A percentile compares a stretch with the other conserved stretches of the same genome.
Conservation (phyloP, 2,329 filamentous ascomycete species). For the Phialocephala sp. region DNA sequence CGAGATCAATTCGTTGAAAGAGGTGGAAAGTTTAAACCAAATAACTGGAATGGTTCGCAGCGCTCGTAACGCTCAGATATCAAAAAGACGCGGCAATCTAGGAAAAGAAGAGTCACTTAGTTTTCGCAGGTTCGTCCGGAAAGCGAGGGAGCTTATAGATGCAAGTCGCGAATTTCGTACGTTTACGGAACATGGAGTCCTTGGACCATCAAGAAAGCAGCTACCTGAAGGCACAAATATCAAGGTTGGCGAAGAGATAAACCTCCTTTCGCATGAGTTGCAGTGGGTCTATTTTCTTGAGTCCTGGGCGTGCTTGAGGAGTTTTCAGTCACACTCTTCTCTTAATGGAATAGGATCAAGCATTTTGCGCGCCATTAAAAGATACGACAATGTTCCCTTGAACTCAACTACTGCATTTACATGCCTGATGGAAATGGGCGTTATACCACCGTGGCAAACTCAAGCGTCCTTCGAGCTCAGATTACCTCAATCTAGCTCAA, state of each 20-base stretch:
- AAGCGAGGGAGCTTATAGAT: slow-evolving; percentile 57
- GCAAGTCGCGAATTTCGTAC: slow-evolving; percentile 54
- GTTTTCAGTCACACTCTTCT: slow-evolving; percentile 57
- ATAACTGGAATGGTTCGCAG: slow-evolving; percentile 59
- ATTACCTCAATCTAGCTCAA: slow-evolving; percentile 54
- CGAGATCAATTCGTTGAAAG: slow-evolving; percentile 62
- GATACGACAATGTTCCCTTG: slow-evolving; percentile 60
- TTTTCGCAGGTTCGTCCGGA: slow-evolving; percentile 51
- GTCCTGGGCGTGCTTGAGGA: slow-evolving; percentile 64
- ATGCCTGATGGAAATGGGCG: slow-evolving; percentile 78
- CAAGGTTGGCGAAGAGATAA: slow-evolving; percentile 8
- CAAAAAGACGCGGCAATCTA: background rate
- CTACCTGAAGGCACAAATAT: slow-evolving; percentile 21
- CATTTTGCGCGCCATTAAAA: slow-evolving; percentile 64
- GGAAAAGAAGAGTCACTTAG: background rate
- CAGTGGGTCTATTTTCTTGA: slow-evolving; percentile 67
- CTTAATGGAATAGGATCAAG: slow-evolving; percentile 67
- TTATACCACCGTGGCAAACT: slow-evolving; percentile 74
- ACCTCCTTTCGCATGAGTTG: slow-evolving; percentile 28
- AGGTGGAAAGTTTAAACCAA: slow-evolving; percentile 56
- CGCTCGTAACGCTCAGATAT: slow-evolving; percentile 47
- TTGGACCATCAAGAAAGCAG: slow-evolving; percentile 46
- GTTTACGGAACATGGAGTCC: slow-evolving; percentile 57
- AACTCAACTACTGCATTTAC: slow-evolving; percentile 59
- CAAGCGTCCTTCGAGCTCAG: slow-evolving; percentile 64